A percentile compares a stretch with the other conserved stretches of the same genome.
phyloP scores from a whole-genome alignment of 345 rosid genomes.

The Schrenkiella parvula region DNA sequence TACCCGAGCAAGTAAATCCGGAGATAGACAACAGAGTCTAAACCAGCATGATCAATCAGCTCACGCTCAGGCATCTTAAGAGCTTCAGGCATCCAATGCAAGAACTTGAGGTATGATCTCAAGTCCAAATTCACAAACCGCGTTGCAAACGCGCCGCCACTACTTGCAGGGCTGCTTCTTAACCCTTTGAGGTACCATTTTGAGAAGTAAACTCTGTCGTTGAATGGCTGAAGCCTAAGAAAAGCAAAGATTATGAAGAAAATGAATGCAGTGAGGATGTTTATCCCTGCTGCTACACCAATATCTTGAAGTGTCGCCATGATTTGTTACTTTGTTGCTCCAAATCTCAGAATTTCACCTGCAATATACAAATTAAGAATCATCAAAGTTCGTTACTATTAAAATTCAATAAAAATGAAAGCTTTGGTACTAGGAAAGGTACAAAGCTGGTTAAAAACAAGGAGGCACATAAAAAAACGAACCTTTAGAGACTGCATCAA shows the following conservation, averaged over 20 bases:
- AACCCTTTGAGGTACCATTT: conserved; percentile 93
- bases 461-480: conserved; percentile 1
- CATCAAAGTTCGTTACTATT: not conserved
- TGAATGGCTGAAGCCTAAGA: conserved; percentile 85
- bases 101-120: conserved; percentile 62
- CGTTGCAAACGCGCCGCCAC: conserved; percentile 47
- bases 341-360: conserved; percentile 11
- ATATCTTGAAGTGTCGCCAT: conserved; percentile 95
- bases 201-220: conserved; percentile 91
- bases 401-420: not conserved
- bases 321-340: not conserved
- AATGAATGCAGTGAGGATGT: conserved; percentile 64
- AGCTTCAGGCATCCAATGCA: conserved; percentile 93
- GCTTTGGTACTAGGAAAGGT: not conserved
- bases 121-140: conserved; percentile 73
- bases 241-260: conserved; percentile 80
- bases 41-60: conserved; percentile 94
- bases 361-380: not conserved
- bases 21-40: conserved; percentile 92
- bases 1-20: conserved; percentile 94
- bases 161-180: conserved; percentile 60
- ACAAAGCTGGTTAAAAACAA: not conserved
- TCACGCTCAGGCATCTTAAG: conserved; percentile 93
- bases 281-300: conserved; percentile 73
- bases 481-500: conserved; percentile 12